Evolutionary conservation across 768 basidiomycete species (phyloP).

Genomic region (Hericium erinaceus): DNA sequence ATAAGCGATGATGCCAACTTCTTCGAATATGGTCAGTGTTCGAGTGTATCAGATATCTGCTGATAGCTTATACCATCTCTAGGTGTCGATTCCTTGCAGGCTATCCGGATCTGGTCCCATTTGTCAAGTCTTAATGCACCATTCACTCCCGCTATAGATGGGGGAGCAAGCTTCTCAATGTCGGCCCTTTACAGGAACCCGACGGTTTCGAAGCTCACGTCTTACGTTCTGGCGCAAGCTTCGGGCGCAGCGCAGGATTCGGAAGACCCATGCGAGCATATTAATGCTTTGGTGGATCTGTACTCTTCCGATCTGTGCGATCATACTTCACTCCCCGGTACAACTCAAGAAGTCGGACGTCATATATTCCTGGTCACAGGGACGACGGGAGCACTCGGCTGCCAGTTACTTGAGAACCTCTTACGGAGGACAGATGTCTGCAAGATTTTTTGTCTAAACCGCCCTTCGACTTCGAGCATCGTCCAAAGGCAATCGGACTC

Average conservation of each 20-base stretch:
- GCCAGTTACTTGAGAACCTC: neutral
- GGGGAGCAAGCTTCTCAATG: neutral
- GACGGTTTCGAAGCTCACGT: neutral
- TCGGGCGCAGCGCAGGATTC: neutral
- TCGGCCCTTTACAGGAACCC: neutral
- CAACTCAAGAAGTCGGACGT: neutral
- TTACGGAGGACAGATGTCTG: neutral
- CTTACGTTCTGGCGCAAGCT: neutral
- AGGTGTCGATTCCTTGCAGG: neutral
- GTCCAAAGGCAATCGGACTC: neutral
- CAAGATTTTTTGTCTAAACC: neutral
- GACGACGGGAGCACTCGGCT: neutral
- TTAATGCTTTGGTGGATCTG: neutral
- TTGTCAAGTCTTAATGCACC: too few relatives aligned
- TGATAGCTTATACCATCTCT: neutral
- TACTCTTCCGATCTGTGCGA: neutral
- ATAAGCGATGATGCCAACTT: neutral
- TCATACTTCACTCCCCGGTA: neutral
- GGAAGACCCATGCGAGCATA: neutral
- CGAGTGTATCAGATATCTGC: neutral
- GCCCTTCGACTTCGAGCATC: neutral
- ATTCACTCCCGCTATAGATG: too few relatives aligned
- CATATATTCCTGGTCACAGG: neutral
- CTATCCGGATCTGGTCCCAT: neutral
- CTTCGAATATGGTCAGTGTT: neutral